Evolutionary conservation across 2,329 filamentous ascomycete genomes (phyloP).

Genomic region (Diaporthe amygdali): DNA sequence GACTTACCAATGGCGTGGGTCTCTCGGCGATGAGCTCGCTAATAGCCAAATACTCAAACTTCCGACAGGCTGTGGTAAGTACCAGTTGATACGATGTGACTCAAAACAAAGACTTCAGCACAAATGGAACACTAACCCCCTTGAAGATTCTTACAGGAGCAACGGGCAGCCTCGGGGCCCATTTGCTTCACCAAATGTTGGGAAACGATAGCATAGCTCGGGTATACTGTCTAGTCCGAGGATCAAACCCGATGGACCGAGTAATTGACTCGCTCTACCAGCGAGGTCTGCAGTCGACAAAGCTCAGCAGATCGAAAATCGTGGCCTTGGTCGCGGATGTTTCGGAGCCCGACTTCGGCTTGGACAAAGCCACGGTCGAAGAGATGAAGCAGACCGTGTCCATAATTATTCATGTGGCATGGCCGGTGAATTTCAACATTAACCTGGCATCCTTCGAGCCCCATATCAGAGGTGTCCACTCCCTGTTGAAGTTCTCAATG

Average conservation of each 20-base stretch:
- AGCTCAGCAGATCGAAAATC: constrained; percentile 36
- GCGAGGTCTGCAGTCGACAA: constrained; percentile 26
- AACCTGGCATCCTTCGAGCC: constrained; percentile 48
- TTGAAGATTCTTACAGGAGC: constrained; percentile 44
- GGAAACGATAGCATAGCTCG: constrained; percentile 38
- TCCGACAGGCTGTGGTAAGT: constrained; percentile 36
- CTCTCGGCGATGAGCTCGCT: constrained; percentile 47
- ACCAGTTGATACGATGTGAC: not conserved
- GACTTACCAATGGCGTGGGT: constrained; percentile 32
- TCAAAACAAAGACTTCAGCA: too few species aligned
- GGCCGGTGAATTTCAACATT: constrained; percentile 58
- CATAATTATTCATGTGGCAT: constrained; percentile 49
- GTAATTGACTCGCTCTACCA: constrained; percentile 28
- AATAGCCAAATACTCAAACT: constrained; percentile 49
- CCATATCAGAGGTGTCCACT: constrained; percentile 46
- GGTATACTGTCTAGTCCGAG: constrained; percentile 44
- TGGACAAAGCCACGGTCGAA: constrained; percentile 34
- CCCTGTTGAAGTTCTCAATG: constrained; percentile 43
- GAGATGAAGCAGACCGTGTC: constrained; percentile 38
- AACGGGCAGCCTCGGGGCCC: constrained; percentile 48
- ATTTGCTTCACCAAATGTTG: constrained; percentile 43
- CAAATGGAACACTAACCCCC: too few species aligned
- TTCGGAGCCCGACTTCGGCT: constrained; percentile 42
- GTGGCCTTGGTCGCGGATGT: constrained; percentile 42
- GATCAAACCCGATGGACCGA: constrained; percentile 26